These are phyloP conservation scores for Penicillium coprophilum DNA, from an alignment of 495 filamentous ascomycete species.

Conservation along the genomic window DNA sequence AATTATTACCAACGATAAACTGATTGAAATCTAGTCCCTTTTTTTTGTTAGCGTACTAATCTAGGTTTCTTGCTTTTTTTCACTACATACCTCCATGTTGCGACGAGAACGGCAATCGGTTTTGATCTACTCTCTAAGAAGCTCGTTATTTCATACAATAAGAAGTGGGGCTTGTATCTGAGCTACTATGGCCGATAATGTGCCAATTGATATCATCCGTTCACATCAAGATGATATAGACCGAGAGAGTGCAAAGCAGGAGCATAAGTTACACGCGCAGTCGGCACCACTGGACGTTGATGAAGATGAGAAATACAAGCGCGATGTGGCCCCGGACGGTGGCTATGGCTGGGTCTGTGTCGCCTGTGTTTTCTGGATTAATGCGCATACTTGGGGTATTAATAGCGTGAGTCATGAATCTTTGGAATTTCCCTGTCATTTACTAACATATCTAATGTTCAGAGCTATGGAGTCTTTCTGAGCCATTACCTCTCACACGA, in stretches of 20 bases:
- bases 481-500: slow-evolving; percentile 64
- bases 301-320: slow-evolving; percentile 33
- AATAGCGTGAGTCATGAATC: slow-evolving; percentile 42
- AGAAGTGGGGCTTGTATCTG: neutral
- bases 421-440: neutral
- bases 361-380: slow-evolving; percentile 51
- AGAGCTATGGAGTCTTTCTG: slow-evolving; percentile 68
- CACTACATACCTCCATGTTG: slow-evolving; percentile 10
- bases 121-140: slow-evolving; percentile 3
- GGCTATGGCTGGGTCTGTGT: slow-evolving; percentile 59
- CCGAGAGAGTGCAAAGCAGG: slow-evolving; percentile 10
- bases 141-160: neutral
- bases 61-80: neutral
- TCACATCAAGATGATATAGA: slow-evolving; percentile 31
- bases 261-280: slow-evolving; percentile 12
- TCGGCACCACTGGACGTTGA: slow-evolving; percentile 15
- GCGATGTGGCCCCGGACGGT: slow-evolving; percentile 50
- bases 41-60: neutral
- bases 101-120: slow-evolving; percentile 18
- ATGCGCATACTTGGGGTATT: slow-evolving; percentile 58
- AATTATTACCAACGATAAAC: slow-evolving; percentile 8
- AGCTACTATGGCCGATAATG: slow-evolving; percentile 37
- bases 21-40: neutral
- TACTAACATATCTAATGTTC: slow-evolving; percentile 9
- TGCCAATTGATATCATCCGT: slow-evolving; percentile 37